Evolutionary conservation across 2,329 filamentous ascomycete species (phyloP).

Genomic region (Ophiosphaerella narmari): DNA sequence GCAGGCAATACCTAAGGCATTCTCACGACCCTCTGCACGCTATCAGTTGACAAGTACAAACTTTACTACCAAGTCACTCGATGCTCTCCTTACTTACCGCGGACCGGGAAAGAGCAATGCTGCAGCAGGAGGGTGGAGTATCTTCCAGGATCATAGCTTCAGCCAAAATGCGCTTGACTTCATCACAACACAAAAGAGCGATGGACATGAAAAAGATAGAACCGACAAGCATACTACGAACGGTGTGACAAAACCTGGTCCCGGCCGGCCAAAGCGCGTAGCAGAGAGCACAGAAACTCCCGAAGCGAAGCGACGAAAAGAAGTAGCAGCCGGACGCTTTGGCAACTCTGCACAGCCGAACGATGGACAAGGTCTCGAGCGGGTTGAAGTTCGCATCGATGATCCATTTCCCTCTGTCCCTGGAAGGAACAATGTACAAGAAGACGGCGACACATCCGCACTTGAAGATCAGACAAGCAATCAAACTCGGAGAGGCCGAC

Average conservation of each 20-base stretch:
- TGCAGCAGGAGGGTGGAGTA: constrained; percentile 77
- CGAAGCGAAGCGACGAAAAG: constrained; percentile 61
- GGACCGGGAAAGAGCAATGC: constrained; percentile 72
- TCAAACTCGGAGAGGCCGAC: constrained; percentile 33
- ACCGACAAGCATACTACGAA: constrained; percentile 18
- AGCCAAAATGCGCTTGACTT: constrained; percentile 58
- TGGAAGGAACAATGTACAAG: constrained; percentile 4
- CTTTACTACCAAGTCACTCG: constrained; percentile 72
- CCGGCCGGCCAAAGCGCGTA: constrained; percentile 33
- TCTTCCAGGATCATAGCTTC: constrained; percentile 70
- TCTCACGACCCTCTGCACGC: constrained; percentile 74
- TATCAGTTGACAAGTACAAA: constrained; percentile 71
- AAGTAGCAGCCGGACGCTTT: constrained; percentile 71
- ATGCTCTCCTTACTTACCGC: constrained; percentile 69
- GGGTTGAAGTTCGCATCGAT: constrained; percentile 56
- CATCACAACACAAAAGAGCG: constrained; percentile 36
- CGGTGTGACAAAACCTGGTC: constrained; percentile 23
- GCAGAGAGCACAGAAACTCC: constrained; percentile 32
- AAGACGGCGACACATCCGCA: constrained; percentile 20
- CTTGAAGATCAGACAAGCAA: constrained; percentile 20
- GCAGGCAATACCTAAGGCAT: constrained; percentile 79
- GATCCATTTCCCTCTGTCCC: constrained; percentile 47
- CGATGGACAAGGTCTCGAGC: constrained; percentile 51
- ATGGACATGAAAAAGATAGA: constrained; percentile 18
- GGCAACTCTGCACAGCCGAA: constrained; percentile 55